Evolutionary conservation across 2,329 filamentous ascomycete genomes (phyloP).

Genomic region (Paraconiothyrium brasiliense): DNA sequence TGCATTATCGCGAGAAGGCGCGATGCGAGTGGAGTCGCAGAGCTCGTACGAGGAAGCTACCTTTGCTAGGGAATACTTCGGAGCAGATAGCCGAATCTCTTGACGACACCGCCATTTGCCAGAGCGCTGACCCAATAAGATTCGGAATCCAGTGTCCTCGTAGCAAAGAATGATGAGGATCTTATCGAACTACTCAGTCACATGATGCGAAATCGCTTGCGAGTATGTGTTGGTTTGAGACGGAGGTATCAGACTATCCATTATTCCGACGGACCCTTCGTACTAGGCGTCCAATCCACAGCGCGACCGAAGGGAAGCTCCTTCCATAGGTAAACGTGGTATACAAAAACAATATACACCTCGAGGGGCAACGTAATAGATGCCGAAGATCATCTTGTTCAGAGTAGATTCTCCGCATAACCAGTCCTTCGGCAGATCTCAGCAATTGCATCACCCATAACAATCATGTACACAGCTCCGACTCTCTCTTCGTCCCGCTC

Average conservation of each 20-base stretch:
- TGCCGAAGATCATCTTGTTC: slow-evolving; percentile 15
- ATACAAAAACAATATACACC: slow-evolving; percentile 24
- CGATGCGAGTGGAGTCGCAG: not conserved
- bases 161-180: not conserved
- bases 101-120: not conserved
- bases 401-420: slow-evolving; percentile 13
- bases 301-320: slow-evolving; percentile 30
- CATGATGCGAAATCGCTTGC: not conserved
- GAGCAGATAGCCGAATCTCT: not conserved
- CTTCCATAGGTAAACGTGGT: slow-evolving; percentile 23
- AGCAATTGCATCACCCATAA: slow-evolving; percentile 7
- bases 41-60: not conserved
- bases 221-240: slow-evolving; percentile 7
- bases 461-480: slow-evolving; percentile 12
- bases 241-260: slow-evolving; percentile 30
- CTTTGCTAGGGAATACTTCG: not conserved
- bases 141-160: not conserved
- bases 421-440: slow-evolving; percentile 9
- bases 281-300: slow-evolving; percentile 38
- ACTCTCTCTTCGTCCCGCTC: slow-evolving; percentile 11
- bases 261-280: slow-evolving; percentile 43
- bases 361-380: slow-evolving; percentile 1
- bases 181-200: not conserved
- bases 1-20: not conserved
- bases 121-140: not conserved